These are phyloP conservation scores for Flaveria brownii DNA, from an alignment of 129 eudicot species.

Conservation along the genomic window DNA sequence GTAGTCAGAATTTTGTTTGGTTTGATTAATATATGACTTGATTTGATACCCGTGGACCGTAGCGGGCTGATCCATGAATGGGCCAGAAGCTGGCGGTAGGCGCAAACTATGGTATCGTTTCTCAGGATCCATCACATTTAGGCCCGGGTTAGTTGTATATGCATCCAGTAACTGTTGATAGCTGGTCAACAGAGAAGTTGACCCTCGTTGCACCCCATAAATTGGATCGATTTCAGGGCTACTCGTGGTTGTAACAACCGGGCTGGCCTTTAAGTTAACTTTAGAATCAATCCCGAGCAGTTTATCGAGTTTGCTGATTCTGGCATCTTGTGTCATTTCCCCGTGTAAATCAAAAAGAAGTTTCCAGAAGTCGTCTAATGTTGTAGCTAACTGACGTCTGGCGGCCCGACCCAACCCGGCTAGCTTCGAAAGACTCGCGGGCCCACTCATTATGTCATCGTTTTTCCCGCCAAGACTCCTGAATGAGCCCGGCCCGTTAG, in stretches of 20 bases:
- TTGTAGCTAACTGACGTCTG: slow-evolving; percentile 72
- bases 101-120: slow-evolving; percentile 84
- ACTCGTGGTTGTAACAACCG: slow-evolving; percentile 28
- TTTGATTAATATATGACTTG: slow-evolving; percentile 52
- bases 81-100: slow-evolving; percentile 49
- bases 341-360: slow-evolving; percentile 93
- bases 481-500: slow-evolving; percentile 75
- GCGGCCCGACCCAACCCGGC: slow-evolving; percentile 96
- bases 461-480: slow-evolving; percentile 72
- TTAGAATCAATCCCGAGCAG: slow-evolving; percentile 62
- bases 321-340: slow-evolving; percentile 65
- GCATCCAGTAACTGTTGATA: slow-evolving; percentile 57
- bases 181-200: slow-evolving; percentile 54
- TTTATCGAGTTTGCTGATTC: slow-evolving; percentile 60
- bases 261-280: slow-evolving; percentile 47
- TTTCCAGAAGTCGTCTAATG: slow-evolving; percentile 93
- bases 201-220: slow-evolving; percentile 54
- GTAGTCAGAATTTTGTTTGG: slow-evolving; percentile 36
- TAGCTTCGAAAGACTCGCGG: slow-evolving; percentile 81
- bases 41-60: slow-evolving; percentile 82
- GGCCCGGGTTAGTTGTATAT: slow-evolving; percentile 46
- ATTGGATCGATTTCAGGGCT: slow-evolving; percentile 41
- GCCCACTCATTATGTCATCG: slow-evolving; percentile 71
- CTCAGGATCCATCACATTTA: slow-evolving; percentile 59
- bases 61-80: slow-evolving; percentile 70